phyloP scores from a whole-genome alignment of 2,329 filamentous ascomycete species.

The Sphaceloma murrayae region DNA sequence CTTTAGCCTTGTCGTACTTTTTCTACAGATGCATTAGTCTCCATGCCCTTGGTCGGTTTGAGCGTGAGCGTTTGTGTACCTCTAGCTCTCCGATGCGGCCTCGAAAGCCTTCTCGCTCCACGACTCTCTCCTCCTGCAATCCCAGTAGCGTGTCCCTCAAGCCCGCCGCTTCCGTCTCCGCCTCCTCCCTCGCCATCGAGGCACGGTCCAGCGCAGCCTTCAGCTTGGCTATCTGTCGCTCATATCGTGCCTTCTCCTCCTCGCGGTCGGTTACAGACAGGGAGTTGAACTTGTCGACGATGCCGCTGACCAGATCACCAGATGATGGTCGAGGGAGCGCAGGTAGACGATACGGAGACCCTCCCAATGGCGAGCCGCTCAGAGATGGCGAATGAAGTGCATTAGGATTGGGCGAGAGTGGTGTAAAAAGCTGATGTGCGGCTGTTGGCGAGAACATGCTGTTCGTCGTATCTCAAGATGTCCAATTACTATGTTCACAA shows the following conservation, averaged over 20 bases:
- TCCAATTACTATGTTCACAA: too few species aligned
- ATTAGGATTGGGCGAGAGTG: neutral
- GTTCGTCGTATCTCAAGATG: too few species aligned
- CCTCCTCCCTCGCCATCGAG: constrained; percentile 49
- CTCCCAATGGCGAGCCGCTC: neutral
- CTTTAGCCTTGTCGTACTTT: constrained; percentile 22
- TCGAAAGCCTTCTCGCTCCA: constrained; percentile 57
- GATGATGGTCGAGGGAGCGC: constrained; percentile 27
- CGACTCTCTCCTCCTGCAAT: constrained; percentile 54
- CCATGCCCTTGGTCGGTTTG: too few species aligned
- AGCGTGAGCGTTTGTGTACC: too few species aligned
- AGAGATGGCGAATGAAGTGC: neutral
- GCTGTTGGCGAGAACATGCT: constrained; percentile 8
- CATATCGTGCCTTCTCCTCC: constrained; percentile 26
- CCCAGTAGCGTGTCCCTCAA: constrained; percentile 51
- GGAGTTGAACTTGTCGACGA: constrained; percentile 63
- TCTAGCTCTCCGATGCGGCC: constrained; percentile 30
- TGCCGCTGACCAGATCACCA: constrained; percentile 24
- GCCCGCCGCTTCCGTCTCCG: constrained; percentile 57
- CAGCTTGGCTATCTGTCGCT: constrained; percentile 34
- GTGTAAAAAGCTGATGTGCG: neutral
- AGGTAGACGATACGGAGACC: constrained; percentile 27
- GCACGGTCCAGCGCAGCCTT: constrained; percentile 37
- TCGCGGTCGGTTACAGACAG: constrained; percentile 46
- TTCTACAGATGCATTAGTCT: constrained; percentile 17